Evolutionary conservation across 805 yeast species (phyloP), one percentile per base, ranked within the genome.

Genomic region (Debaryomyces tyrocola): DNA sequence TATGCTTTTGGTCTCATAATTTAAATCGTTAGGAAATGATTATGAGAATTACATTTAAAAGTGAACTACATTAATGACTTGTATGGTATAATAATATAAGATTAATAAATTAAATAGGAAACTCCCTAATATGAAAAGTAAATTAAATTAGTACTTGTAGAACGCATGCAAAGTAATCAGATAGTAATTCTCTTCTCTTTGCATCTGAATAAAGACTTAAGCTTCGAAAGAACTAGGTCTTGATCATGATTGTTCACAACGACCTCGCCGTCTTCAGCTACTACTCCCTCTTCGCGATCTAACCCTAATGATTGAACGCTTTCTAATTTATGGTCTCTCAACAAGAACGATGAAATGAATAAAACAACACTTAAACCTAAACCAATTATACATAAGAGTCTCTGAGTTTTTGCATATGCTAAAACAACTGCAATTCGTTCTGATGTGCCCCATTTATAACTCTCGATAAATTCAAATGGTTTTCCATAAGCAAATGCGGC

Each of bases 371-470:
- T 74, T 58, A 85, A 73, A 44, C 79, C 74, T 20, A 75, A 50
- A 20, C 85, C 87, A 28, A 79, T 77, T 44, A 77, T 72, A 46
- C 83, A 74, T 60, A 84, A 77, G 45, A 81, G 59, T 55, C 74
- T 73, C 64, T 85, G 91, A 41, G 82, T 74, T 46, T 81, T 67
- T 47, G 75, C 76, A 61, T 85, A 86, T 2, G 87, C 77, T 40
- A 58, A 63, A 3, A 83, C 85, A 42, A 83, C 72, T 3, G 79
- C 84, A 2, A 58, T 59, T 64, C 92, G 78, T 48, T 74, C 79
- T 14, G 84, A 79, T 1, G 87, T 70, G 2, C 83, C 90, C 87
- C 87, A 82, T 1, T 80, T 60, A 56, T 83, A 73, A 0, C 55
- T 55, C 2, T 58, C 48, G 41, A 78, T 69, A 52, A 80, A 83